phyloP scores from a whole-genome alignment of 768 basidiomycete species.

The Kwoniella sp. region DNA sequence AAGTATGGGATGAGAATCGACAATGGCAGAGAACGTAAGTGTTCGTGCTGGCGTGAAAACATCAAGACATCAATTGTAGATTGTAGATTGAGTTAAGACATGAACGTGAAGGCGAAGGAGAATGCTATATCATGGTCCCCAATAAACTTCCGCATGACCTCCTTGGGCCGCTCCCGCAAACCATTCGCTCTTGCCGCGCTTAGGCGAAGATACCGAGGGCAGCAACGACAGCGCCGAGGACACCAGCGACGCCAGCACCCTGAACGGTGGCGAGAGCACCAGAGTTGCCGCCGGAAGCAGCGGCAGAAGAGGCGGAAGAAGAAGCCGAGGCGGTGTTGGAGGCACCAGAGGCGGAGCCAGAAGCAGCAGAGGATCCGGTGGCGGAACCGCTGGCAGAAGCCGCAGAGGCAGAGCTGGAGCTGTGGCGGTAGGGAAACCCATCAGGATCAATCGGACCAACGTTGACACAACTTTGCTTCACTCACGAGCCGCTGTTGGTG shows the following conservation, averaged over 20 bases:
- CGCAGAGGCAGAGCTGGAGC: constrained; percentile 12
- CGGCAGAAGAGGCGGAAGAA: constrained; percentile 22
- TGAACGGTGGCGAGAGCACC: constrained; percentile 13
- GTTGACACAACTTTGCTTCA: constrained; percentile 15
- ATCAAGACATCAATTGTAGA: constrained; percentile 3
- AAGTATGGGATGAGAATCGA: neutral
- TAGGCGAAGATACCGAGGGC: constrained; percentile 23
- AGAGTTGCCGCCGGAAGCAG: constrained; percentile 19
- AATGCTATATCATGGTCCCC: neutral
- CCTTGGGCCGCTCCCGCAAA: neutral
- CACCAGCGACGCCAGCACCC: constrained; percentile 13
- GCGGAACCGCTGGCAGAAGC: constrained; percentile 14
- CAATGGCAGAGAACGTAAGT: too few relatives aligned
- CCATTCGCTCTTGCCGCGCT: neutral
- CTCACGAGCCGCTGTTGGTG: constrained; percentile 12
- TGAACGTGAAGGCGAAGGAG: neutral
- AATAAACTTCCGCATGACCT: neutral
- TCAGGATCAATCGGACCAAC: neutral
- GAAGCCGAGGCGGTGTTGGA: constrained; percentile 26
- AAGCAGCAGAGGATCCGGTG: constrained; percentile 20
- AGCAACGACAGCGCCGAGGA: constrained; percentile 20
- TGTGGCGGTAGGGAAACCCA: neutral
- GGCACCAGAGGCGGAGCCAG: constrained; percentile 22
- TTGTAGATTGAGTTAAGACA: neutral
- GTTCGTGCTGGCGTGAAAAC: constrained; percentile 1